Conservation (phyloP, 768 basidiomycete species). For the Mycena haematopus region DNA sequence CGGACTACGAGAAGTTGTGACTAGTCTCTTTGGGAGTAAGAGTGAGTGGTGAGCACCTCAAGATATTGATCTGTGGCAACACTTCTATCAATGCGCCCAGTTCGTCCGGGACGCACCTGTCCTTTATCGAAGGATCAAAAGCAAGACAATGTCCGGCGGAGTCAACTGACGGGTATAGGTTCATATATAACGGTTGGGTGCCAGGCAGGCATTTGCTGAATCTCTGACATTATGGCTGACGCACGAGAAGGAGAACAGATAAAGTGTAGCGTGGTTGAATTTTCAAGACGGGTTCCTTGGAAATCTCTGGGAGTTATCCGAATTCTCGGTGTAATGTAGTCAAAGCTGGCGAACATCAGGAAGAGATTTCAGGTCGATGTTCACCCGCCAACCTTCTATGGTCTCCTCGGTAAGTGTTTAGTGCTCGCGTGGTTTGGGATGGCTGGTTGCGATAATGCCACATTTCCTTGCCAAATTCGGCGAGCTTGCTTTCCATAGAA, state of each 20-base stretch:
- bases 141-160: not conserved
- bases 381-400: slow-evolving; percentile 59
- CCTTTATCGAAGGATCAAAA: slow-evolving; percentile 44
- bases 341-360: slow-evolving; percentile 58
- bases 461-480: slow-evolving; percentile 72
- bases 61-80: slow-evolving; percentile 63
- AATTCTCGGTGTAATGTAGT: slow-evolving; percentile 76
- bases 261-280: slow-evolving; percentile 72
- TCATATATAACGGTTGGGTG: slow-evolving; percentile 77
- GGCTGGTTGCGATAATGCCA: slow-evolving; percentile 77
- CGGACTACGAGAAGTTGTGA: slow-evolving; percentile 55
- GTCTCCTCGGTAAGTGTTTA: slow-evolving; percentile 80
- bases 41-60: slow-evolving; percentile 57
- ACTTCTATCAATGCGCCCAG: slow-evolving; percentile 68
- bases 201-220: slow-evolving; percentile 62
- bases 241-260: slow-evolving; percentile 85
- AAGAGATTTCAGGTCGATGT: slow-evolving; percentile 2
- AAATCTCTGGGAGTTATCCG: slow-evolving; percentile 78
- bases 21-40: not conserved
- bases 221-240: slow-evolving; percentile 67
- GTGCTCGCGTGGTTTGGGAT: slow-evolving; percentile 68
- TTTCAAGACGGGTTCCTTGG: slow-evolving; percentile 53
- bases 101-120: slow-evolving; percentile 81
- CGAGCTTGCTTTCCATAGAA: slow-evolving; percentile 58
- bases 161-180: slow-evolving; percentile 76